A percentile compares a stretch with the other conserved stretches of the same genome.
Evolutionary conservation across 2,329 filamentous ascomycete genomes (phyloP).

Genomic region (Cryphonectria parasitica): DNA sequence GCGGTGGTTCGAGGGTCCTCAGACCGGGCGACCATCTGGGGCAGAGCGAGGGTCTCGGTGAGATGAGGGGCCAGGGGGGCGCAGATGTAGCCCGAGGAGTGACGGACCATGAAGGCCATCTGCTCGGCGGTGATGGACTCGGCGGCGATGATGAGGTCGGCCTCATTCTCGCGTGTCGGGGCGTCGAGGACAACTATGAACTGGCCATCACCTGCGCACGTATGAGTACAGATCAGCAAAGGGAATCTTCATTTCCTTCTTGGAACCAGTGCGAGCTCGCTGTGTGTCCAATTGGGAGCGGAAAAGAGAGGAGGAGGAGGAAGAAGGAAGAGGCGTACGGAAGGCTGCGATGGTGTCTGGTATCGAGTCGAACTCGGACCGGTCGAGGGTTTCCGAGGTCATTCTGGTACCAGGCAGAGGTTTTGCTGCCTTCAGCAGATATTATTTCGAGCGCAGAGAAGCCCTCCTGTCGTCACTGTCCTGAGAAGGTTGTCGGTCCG

Average conservation of each 20-base stretch:
- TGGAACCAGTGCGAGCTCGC: not conserved
- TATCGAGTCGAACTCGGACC: slow-evolving; percentile 65
- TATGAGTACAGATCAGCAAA: not conserved
- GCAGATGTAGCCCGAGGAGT: slow-evolving; percentile 91
- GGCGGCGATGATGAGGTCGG: slow-evolving; percentile 94
- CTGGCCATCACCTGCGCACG: slow-evolving; percentile 69
- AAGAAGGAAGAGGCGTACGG: slow-evolving; percentile 49
- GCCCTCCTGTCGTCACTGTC: not conserved
- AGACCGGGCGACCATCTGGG: slow-evolving; percentile 79
- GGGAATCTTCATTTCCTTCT: not conserved
- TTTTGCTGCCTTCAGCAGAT: not conserved
- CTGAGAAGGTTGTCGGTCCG: not conserved
- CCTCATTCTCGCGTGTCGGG: slow-evolving; percentile 93
- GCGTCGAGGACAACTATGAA: slow-evolving; percentile 97
- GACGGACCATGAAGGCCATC: slow-evolving; percentile 94
- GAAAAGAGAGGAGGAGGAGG: slow-evolving; percentile 17
- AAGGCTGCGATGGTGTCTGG: slow-evolving; percentile 67
- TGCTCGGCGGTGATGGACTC: slow-evolving; percentile 82
- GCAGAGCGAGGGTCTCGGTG: slow-evolving; percentile 73
- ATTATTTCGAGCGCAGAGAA: not conserved
- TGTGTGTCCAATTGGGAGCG: slow-evolving; percentile 9
- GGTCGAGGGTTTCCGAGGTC: slow-evolving; percentile 55
- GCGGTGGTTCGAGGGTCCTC: slow-evolving; percentile 89
- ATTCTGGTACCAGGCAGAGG: slow-evolving; percentile 40
- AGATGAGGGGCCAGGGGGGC: slow-evolving; percentile 75